These are phyloP conservation scores for Pythium guiyangense DNA, from an alignment of 352 stramenopile species.

Conservation along the genomic window DNA sequence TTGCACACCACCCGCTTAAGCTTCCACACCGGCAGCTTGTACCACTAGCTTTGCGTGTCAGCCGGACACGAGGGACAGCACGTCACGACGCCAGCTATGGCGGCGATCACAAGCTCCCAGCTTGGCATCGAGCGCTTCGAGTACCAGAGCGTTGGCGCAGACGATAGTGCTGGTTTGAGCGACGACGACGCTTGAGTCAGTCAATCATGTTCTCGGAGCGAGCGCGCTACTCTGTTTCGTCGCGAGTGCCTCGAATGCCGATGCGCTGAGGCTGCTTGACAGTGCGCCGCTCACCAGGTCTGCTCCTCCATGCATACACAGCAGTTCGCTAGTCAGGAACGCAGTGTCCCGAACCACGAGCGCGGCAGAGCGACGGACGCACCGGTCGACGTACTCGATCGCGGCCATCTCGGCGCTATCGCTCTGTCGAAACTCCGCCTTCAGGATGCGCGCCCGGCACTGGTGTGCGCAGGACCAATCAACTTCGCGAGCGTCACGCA, in stretches of 20 bases:
- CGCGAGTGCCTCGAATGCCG: slow-evolving; percentile 39
- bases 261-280: slow-evolving; percentile 59
- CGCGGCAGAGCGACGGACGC: slow-evolving; percentile 2
- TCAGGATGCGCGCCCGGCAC: slow-evolving; percentile 83
- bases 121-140: slow-evolving; percentile 54
- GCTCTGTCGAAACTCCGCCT: slow-evolving; percentile 89
- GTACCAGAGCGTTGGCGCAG: no score
- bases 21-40: no score
- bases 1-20: no score
- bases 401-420: slow-evolving; percentile 97
- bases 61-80: slow-evolving; percentile 21
- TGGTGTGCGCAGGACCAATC: slow-evolving; percentile 87
- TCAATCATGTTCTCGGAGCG: no score
- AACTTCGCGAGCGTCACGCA: slow-evolving; percentile 93
- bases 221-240: no score
- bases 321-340: no score
- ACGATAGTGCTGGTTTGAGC: no score
- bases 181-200: not conserved
- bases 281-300: slow-evolving; percentile 83
- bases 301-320: slow-evolving; percentile 12
- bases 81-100: slow-evolving; percentile 64
- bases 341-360: not conserved
- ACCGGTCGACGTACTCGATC: slow-evolving; percentile 98
- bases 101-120: slow-evolving; percentile 72
- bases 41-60: no score